Conservation (phyloP, 1,284 basidiomycete genomes). For the Puccinia horiana region DNA sequence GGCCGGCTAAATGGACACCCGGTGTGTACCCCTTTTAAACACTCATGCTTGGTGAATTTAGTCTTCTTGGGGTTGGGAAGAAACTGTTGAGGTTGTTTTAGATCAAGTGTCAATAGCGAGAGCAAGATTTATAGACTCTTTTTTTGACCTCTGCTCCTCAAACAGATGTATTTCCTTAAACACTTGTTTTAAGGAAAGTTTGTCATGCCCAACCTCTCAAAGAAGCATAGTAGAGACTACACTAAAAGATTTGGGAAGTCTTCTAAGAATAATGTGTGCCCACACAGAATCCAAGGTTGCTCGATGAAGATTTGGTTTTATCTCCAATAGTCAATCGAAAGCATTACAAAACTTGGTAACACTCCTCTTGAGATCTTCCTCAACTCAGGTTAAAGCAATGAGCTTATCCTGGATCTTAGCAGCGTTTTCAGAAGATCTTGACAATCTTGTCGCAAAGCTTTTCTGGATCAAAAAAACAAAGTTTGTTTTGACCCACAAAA, state of each 20-base stretch:
- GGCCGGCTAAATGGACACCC: too few relatives aligned
- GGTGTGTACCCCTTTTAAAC: not conserved
- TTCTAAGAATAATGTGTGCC: too few relatives aligned
- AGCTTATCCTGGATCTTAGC: not conserved
- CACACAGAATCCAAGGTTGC: not conserved
- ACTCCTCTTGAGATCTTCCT: too few relatives aligned
- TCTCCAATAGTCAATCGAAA: not conserved
- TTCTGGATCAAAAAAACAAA: not conserved
- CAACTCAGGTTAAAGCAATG: too few relatives aligned
- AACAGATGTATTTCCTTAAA: not conserved
- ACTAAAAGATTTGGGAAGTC: not conserved
- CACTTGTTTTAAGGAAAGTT: not conserved
- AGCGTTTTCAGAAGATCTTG: not conserved
- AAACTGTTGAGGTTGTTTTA: not conserved
- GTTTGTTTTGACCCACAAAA: not conserved
- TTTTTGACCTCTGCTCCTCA: not conserved
- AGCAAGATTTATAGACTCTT: not conserved
- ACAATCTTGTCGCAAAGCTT: not conserved
- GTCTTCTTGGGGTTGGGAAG: not conserved
- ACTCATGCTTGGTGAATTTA: not conserved
- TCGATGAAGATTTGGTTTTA: not conserved
- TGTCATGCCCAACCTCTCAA: not conserved
- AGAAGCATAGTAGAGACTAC: not conserved
- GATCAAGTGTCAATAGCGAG: not conserved
- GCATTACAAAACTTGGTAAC: too few relatives aligned